Base-by-base conservation (phyloP, 2,329 filamentous ascomycete species). In the Shiraia sp. region DNA sequence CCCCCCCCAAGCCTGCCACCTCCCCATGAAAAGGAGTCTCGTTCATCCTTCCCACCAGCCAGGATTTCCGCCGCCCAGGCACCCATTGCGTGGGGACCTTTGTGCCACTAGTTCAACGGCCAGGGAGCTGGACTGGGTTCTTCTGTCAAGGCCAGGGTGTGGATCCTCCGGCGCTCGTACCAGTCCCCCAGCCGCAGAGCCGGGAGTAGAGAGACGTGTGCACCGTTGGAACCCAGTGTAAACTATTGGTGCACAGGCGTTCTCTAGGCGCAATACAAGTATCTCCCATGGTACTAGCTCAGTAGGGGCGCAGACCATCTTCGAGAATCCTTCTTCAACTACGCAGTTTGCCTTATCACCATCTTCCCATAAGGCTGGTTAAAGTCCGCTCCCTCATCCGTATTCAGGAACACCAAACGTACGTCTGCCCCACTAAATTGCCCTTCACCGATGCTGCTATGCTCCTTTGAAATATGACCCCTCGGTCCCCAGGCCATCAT, bases 131-230 rank as follows among this genome's bases (percentile, higher is more conserved):
- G 63, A 60, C 55, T 55, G 19, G 19, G 19, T 22, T 22, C 19
- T 22, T 22, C 51, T 55, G 53, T 47, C 55, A 45, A 49, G 42
- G 37, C 63, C 51, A 56, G 65, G 65, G 53, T 58, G 26, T 12
- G 36, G 47, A 69, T 69, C 65, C 67, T 64, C 61, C 63, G 56
- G 65, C 59, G 65, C 65, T 65, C 61, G 57, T 57, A 61, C 62
- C 62, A 63, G 49, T 62, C 49, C 57, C n/a, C 54, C 59, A 63
- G 63, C 63, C 63, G 59, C 59, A 61, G 47, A 65, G 44, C 62
- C 61, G 65, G 65, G 19, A 22, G 19, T 55, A 61, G 65, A 61
- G 57, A 49, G 53, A 53, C 53, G n/a, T n/a, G n/a, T 60, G 55
- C 58, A 46, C 44, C 44, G 49, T 51, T 63, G 60, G 61, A 59